Evolutionary conservation across 371 early-diverging fungal genomes (phyloP), one percentile per base, ranked within the genome.

Genomic region (Nematocida major): DNA sequence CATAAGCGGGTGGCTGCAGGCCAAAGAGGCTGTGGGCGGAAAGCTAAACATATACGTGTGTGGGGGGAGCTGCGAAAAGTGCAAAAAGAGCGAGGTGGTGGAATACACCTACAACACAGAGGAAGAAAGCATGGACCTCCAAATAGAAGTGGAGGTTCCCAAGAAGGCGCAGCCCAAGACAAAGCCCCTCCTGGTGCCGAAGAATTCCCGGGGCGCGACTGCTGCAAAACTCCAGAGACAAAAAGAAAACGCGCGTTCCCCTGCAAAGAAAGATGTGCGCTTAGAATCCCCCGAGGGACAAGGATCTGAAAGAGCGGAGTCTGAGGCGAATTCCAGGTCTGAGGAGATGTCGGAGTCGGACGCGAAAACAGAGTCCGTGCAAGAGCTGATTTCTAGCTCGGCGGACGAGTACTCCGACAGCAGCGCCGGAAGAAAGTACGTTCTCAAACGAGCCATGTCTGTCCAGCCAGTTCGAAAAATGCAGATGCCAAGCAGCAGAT

Each of bases 51-150:
- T 57, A 26, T 57, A 57, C 5, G 11, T 57, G 34, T 57, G 57
- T 34, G 57, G 26, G 7, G 34, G 26, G 38, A 11, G 22, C 13
- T 57, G 57, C 34, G 26, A 36, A 36, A 57, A 57, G 34, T 57
- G 57, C 34, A 57, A 57, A 57, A 57, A 57, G 18, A 34, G 22
- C 7, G 57, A 28, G 28, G 13, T 36, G 11, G 57, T 34, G 13
- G 57, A 34, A 22, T 57, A 57, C 34, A 57, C 57, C 7, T 57
- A 57, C 26, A 38, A 57, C 30, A 57, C 57, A 57, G 57, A 57
- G 36, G 57, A 57, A 57, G 57, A 57, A 34, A 32, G 7, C 13
- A 22, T 34, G 34, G 57, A 57, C 5, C 18, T 20, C 15, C 28
- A 26, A 34, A 11, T 7, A 32, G 11, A 26, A 26, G 34, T 57